A percentile compares a stretch with the other conserved stretches of the same genome.
Evolutionary conservation across 2,329 filamentous ascomycete genomes (phyloP).

Genomic region (Cladosporium cucumerinum): DNA sequence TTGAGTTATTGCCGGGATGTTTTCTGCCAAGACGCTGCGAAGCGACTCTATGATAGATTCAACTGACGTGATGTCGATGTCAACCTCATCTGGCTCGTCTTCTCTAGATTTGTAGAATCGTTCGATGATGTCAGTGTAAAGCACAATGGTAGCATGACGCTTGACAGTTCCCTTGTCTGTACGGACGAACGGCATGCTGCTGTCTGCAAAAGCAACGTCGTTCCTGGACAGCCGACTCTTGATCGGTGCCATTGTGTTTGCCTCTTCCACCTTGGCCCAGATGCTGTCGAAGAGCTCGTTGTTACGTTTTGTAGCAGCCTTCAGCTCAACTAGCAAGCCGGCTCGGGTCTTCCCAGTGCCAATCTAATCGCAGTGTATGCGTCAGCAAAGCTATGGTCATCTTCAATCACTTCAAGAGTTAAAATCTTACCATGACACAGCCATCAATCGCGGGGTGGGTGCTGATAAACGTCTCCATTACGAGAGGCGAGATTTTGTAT

Average conservation of each 20-base stretch:
- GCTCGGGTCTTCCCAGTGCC: conserved; percentile 17
- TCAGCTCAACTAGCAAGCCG: neutral
- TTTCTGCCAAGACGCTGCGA: neutral
- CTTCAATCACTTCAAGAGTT: neutral
- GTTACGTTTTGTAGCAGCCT: neutral
- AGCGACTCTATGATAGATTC: conserved; percentile 23
- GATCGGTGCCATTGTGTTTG: conserved; percentile 40
- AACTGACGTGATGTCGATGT: conserved; percentile 21
- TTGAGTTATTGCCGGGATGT: conserved; percentile 17
- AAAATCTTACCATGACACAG: neutral
- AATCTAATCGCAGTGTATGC: neutral
- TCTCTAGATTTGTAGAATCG: conserved; percentile 36
- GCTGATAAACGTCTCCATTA: neutral
- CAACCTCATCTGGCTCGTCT: neutral
- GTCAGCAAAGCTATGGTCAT: neutral
- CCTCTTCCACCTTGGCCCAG: conserved; percentile 43
- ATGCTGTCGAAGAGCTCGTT: conserved; percentile 25
- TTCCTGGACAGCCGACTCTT: conserved; percentile 42
- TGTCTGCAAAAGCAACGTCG: conserved; percentile 41
- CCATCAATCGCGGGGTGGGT: neutral
- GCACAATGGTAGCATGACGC: conserved; percentile 37
- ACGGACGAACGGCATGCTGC: conserved; percentile 43
- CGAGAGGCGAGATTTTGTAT: conserved; percentile 24
- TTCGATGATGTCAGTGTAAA: conserved; percentile 46
- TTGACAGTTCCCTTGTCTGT: conserved; percentile 48